These are phyloP conservation scores for Citrus sp. DNA, from an alignment of 345 rosid species.

Conservation along the genomic window DNA sequence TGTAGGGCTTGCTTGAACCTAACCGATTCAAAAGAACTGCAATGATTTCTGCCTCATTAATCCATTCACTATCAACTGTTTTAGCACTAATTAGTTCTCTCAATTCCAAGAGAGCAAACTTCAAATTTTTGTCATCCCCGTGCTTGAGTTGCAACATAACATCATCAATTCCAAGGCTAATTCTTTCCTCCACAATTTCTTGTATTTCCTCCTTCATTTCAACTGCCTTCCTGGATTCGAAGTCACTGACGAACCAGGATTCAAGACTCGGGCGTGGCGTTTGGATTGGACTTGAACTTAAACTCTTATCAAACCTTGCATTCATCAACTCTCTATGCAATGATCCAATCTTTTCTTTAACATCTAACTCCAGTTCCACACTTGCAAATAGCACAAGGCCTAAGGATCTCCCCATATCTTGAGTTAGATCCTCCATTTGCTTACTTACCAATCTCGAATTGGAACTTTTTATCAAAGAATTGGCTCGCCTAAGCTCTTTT, in stretches of 20 bases:
- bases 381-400: constrained; percentile 65
- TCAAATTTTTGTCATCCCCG: constrained; percentile 46
- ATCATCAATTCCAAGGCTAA: constrained; percentile 37
- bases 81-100: constrained; percentile 25
- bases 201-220: constrained; percentile 15
- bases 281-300: constrained; percentile 25
- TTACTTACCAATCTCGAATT: constrained; percentile 28
- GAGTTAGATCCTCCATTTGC: constrained; percentile 41
- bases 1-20: constrained; percentile 33
- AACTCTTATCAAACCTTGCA: constrained; percentile 28
- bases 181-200: constrained; percentile 16
- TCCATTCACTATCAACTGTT: constrained; percentile 39
- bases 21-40: constrained; percentile 41
- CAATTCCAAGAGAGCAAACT: constrained; percentile 35
- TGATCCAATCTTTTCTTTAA: constrained; percentile 36
- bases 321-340: constrained; percentile 59
- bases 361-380: constrained; percentile 32
- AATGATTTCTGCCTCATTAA: constrained; percentile 41
- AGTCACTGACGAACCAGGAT: constrained; percentile 32
- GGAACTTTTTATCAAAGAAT: constrained; percentile 29
- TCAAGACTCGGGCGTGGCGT: constrained; percentile 25
- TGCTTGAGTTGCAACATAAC: constrained; percentile 54
- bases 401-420: constrained; percentile 63
- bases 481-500: constrained; percentile 40
- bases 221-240: constrained; percentile 33